Evolutionary conservation across 2,329 filamentous ascomycete species (phyloP).

Genomic region (Biscogniauxia marginata): DNA sequence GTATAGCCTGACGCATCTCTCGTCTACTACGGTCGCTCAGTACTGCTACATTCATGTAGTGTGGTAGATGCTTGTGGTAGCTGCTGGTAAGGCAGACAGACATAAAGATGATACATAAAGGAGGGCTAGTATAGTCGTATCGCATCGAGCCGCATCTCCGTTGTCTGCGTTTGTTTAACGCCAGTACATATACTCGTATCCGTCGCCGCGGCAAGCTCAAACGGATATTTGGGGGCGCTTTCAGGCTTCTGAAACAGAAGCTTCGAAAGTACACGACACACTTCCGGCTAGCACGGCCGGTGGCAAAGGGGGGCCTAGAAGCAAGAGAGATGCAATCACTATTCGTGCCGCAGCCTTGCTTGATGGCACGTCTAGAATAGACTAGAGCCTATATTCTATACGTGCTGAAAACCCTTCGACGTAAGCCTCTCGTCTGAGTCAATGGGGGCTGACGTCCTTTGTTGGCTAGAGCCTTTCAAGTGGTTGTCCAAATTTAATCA

Average conservation of each 20-base stretch:
- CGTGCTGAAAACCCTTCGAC: background rate
- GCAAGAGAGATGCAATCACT: background rate
- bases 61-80: background rate
- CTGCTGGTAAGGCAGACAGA: background rate
- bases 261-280: background rate
- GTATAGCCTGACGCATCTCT: conserved; percentile 3
- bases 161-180: background rate
- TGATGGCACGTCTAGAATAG: background rate
- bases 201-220: background rate
- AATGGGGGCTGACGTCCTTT: background rate
- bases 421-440: background rate
- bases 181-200: background rate
- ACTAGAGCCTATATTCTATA: background rate
- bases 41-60: background rate
- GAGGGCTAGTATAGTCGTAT: background rate
- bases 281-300: background rate
- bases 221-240: background rate
- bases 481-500: background rate
- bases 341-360: background rate
- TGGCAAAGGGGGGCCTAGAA: background rate
- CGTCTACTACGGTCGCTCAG: background rate
- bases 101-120: background rate
- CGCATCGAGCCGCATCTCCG: background rate
- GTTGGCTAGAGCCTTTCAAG: background rate
- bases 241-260: background rate